phyloP scores from a whole-genome alignment of 768 basidiomycete species.

The Pholiota conissans region DNA sequence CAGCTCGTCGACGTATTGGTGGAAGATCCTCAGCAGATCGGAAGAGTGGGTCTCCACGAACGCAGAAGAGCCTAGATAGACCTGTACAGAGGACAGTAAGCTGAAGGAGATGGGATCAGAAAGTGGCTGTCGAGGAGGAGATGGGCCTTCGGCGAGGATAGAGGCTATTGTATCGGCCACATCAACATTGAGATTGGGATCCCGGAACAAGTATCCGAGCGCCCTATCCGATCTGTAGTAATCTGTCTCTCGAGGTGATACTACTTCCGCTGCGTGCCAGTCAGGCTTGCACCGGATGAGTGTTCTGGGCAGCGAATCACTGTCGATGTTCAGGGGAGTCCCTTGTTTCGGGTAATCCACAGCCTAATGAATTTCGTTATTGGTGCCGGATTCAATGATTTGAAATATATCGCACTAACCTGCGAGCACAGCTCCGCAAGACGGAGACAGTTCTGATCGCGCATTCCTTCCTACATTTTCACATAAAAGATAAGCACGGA shows the following conservation, averaged over 20 bases:
- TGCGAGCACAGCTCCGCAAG: conserved; percentile 64
- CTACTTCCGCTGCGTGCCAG: conserved; percentile 69
- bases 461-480: conserved; percentile 53
- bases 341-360: conserved; percentile 85
- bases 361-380: too few relatives aligned
- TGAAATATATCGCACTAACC: conserved; percentile 32
- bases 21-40: conserved; percentile 42
- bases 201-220: conserved; percentile 71
- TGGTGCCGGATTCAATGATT: too few relatives aligned
- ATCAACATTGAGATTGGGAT: conserved; percentile 39
- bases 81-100: conserved; percentile 30
- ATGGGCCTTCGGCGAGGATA: conserved; percentile 7
- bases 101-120: conserved; percentile 39
- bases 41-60: conserved; percentile 22
- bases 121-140: conserved; percentile 9
- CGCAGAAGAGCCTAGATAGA: conserved; percentile 25
- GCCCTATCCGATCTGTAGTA: conserved; percentile 74
- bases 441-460: conserved; percentile 52
- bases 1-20: conserved; percentile 62
- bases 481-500: background rate
- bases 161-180: conserved; percentile 16
- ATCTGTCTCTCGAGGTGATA: conserved; percentile 52
- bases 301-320: conserved; percentile 43
- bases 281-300: conserved; percentile 75
- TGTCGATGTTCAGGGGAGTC: conserved; percentile 54